Evolutionary conservation across 768 basidiomycete genomes (phyloP), one percentile per base, ranked within the genome.

Genomic region (Hygrophoropsis aurantiaca): DNA sequence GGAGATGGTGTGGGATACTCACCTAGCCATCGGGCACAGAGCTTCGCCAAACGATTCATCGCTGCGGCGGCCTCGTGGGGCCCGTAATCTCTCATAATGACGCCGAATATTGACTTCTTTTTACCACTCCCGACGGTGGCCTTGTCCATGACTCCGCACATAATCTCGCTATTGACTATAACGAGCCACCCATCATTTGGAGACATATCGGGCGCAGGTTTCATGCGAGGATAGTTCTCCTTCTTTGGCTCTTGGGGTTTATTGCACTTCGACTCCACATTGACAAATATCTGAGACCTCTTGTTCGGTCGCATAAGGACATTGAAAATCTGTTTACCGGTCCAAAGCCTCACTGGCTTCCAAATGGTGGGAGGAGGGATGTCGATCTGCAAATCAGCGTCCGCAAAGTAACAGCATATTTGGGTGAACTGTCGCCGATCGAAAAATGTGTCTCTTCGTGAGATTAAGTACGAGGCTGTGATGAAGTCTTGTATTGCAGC

Each of bases 401-500:
- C 97, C 15, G 80, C 87, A 40, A 99, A 78, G 68, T 94, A 99
- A 49, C 89, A 90, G 65, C 94, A 95, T 55, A 97, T 93, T 60
- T 98, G 97, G 2, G 91, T 91, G 68, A 99, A 97, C 59, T 97
- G 90, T 38, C 87, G 81, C 16, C 97, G 84, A 62, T 94, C 90
- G 63, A 94, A 88, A 69, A 99, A 97, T 13, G 79, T 83, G 59
- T 99, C 97, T 60, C 89, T 87, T 30, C 84, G 85, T 7, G 95
- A 95, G 56, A 99, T 82, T 33, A 99, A 82, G 73, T 85, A 99
- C 16, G 97, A 94, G 13, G 94, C 97, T 3, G 97, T 98, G 72
- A 99, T 98, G 74, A 99, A 99, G 68, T 99, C 97, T 65, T 99
- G 97, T 54, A 97, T 99, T 53, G 97, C 97, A 20, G 97, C 94